Evolutionary conservation across 345 rosid genomes (phyloP).

Genomic region (Eucalyptus sideroxylon): DNA sequence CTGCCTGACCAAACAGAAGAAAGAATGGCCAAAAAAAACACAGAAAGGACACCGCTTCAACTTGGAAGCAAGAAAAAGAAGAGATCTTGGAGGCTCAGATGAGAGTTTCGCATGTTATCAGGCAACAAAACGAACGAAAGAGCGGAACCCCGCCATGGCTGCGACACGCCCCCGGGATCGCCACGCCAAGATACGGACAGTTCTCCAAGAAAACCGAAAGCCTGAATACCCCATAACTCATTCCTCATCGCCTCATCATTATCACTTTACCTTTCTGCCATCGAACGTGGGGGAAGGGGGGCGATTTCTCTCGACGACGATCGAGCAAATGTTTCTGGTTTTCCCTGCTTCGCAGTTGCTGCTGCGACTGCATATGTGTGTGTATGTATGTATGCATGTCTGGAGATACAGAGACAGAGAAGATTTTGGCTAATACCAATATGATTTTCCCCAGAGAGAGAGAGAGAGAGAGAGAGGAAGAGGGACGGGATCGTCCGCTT

Average conservation of each 20-base stretch:
- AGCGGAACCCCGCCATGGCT: background rate
- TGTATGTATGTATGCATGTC: background rate
- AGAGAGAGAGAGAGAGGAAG: background rate
- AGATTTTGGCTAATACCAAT: background rate
- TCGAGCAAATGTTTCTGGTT: background rate
- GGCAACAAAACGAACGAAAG: background rate
- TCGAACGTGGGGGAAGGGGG: background rate
- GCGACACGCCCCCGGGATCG: background rate
- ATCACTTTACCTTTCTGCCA: background rate
- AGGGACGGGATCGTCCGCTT: background rate
- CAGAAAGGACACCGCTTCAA: background rate
- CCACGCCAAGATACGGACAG: slow-evolving; percentile 1
- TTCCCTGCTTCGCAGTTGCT: background rate
- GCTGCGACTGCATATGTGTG: background rate
- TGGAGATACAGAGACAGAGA: background rate
- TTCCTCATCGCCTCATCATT: background rate
- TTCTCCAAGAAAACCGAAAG: background rate
- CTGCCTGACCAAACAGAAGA: background rate
- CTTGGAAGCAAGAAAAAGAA: background rate
- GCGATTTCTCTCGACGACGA: background rate
- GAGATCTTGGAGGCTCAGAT: background rate
- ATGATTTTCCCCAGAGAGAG: background rate
- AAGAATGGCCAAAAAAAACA: background rate
- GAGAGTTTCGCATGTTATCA: background rate
- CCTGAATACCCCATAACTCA: background rate